phyloP scores from a whole-genome alignment of 371 early-diverging fungal species.

The Phascolomyces articulosus region DNA sequence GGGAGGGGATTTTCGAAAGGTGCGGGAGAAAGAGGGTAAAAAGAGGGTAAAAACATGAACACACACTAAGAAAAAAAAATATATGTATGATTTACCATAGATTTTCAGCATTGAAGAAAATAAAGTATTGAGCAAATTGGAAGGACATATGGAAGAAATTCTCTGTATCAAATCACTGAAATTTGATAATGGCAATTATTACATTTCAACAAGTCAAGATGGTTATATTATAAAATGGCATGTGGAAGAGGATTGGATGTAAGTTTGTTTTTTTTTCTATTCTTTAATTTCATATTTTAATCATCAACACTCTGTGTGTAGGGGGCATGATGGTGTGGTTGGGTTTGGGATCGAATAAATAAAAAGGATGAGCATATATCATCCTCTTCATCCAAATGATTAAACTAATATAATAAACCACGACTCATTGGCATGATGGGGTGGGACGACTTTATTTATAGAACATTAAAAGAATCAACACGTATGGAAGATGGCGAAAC shows the following conservation, averaged over 20 bases:
- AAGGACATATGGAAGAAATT: slow-evolving; percentile 89
- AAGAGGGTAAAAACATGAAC: too few relatives aligned
- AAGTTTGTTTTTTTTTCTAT: slow-evolving; percentile 2
- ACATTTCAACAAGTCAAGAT: slow-evolving; percentile 89
- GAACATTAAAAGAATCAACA: slow-evolving; percentile 56
- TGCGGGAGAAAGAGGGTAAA: background rate
- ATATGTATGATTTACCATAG: too few relatives aligned
- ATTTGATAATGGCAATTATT: slow-evolving; percentile 79
- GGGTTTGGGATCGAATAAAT: background rate
- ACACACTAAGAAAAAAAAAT: too few relatives aligned
- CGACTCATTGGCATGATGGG: too few relatives aligned
- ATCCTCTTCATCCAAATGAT: background rate
- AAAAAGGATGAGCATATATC: background rate
- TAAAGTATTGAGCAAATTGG: slow-evolving; percentile 66
- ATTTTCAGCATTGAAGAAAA: slow-evolving; percentile 79
- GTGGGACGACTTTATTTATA: slow-evolving; percentile 15
- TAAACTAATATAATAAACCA: too few relatives aligned
- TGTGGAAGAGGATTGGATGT: slow-evolving; percentile 77
- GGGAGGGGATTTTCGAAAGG: too few relatives aligned
- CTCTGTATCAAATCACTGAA: slow-evolving; percentile 75
- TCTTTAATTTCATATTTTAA: too few relatives aligned
- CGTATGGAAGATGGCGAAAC: slow-evolving; percentile 83
- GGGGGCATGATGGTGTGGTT: too few relatives aligned
- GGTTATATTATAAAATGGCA: slow-evolving; percentile 91
- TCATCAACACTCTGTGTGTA: too few relatives aligned